A percentile compares a stretch with the other conserved stretches of the same genome.
Conservation (phyloP, 106 monocot genomes). For the Alisma plantagoaquatica region DNA sequence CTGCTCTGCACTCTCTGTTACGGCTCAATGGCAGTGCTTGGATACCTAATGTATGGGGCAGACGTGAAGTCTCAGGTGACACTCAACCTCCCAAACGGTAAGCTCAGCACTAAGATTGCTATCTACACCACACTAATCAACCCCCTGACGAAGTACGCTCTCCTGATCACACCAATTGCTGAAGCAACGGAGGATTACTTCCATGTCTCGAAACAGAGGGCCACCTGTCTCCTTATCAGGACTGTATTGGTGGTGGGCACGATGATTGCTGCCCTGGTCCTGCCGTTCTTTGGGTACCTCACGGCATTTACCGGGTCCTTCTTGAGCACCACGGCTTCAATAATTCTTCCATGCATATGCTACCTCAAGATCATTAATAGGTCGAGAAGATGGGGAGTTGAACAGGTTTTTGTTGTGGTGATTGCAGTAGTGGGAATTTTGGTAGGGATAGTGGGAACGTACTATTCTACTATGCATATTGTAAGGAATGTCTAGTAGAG, state of each 20-base stretch:
- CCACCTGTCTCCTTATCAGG: constrained; percentile 18
- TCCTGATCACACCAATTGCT: constrained; percentile 44
- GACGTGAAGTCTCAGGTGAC: constrained; percentile 51
- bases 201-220: constrained; percentile 18
- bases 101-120: constrained; percentile 52
- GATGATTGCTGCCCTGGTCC: constrained; percentile 26
- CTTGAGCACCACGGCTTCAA: constrained; percentile 53
- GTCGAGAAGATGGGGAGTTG: constrained; percentile 11
- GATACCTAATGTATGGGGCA: constrained; percentile 77
- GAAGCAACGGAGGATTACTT: constrained; percentile 41
- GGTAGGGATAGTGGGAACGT: constrained; percentile 51
- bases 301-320: constrained; percentile 72
- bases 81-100: constrained; percentile 41
- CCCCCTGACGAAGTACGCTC: constrained; percentile 63
- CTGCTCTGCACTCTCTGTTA: constrained; percentile 43
- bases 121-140: constrained; percentile 78
- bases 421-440: constrained; percentile 35
- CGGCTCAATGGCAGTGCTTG: constrained; percentile 42
- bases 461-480: constrained; percentile 45
- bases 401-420: constrained; percentile 18
- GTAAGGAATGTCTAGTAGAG: too few species aligned
- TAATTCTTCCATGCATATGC: constrained; percentile 70
- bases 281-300: constrained; percentile 69
- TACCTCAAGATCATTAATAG: constrained; percentile 66
- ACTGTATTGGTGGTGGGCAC: constrained; percentile 63